Conservation (phyloP, 805 yeast genomes). For the Candida ipomoeae region DNA sequence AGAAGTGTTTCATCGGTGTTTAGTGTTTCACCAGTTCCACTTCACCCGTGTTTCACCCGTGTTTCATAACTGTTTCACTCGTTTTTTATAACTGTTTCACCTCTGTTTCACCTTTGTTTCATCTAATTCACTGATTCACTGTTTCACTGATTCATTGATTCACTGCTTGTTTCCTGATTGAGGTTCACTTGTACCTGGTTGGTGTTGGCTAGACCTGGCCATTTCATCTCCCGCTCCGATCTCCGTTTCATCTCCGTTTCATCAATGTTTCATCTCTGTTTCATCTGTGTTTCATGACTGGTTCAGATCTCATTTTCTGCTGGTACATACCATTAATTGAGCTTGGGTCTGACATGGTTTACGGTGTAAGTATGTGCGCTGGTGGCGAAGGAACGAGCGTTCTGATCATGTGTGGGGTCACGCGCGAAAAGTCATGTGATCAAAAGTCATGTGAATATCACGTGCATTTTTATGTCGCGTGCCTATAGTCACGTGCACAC, state of each 20-base stretch:
- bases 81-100: too few relatives aligned
- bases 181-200: too few relatives aligned
- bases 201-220: background rate
- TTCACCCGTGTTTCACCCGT: too few relatives aligned
- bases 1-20: too few relatives aligned
- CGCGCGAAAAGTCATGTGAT: background rate
- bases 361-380: background rate
- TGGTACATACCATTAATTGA: constrained; percentile 60
- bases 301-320: background rate
- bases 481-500: background rate
- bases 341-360: constrained; percentile 66
- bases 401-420: background rate
- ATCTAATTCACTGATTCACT: too few relatives aligned
- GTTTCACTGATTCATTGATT: too few relatives aligned
- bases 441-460: constrained; percentile 24
- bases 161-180: too few relatives aligned
- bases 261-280: background rate
- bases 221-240: background rate
- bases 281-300: too few relatives aligned
- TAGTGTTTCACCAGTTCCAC: too few relatives aligned
- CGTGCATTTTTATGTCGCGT: constrained; percentile 25
- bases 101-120: too few relatives aligned
- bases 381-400: constrained; percentile 8
- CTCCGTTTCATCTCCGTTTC: background rate
- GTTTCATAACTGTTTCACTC: too few relatives aligned